Evolutionary conservation across 768 basidiomycete genomes (phyloP).

Genomic region (Calocybe indica): DNA sequence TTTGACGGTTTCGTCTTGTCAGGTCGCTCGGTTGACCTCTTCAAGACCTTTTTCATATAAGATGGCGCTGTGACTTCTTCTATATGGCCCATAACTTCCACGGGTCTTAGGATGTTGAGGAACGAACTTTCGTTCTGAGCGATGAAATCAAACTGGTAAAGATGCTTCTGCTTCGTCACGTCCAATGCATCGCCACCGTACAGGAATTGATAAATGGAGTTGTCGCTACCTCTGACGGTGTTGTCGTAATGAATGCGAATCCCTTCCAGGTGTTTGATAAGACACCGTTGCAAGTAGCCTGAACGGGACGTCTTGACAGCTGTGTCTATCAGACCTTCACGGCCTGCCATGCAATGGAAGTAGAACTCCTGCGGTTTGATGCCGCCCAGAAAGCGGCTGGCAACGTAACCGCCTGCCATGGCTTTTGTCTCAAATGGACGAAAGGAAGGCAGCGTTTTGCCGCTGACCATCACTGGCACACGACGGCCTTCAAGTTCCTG

Average conservation of each 20-base stretch:
- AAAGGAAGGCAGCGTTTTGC: conserved; percentile 97
- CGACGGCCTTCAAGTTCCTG: conserved; percentile 98
- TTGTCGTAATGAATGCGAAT: conserved; percentile 96
- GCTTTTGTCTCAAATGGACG: conserved; percentile 96
- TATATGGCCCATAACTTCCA: conserved; percentile 47
- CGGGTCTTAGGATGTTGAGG: conserved; percentile 64
- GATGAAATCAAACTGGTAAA: conserved; percentile 91
- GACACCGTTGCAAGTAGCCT: conserved; percentile 94
- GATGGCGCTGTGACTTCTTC: conserved; percentile 61
- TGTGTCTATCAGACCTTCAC: conserved; percentile 98
- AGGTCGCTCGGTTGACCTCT: conserved; percentile 49
- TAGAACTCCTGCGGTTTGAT: conserved; percentile 99
- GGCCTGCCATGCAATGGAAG: conserved; percentile 99
- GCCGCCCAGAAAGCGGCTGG: conserved; percentile 97
- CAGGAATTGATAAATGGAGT: conserved; percentile 89
- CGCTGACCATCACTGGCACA: conserved; percentile 98
- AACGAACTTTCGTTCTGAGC: conserved; percentile 81
- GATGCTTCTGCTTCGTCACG: conserved; percentile 95
- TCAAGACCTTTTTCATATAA: conserved; percentile 90
- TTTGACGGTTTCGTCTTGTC: conserved; percentile 37
- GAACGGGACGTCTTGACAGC: conserved; percentile 99
- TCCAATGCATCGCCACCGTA: conserved; percentile 97
- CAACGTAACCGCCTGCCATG: conserved; percentile 96
- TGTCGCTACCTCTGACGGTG: conserved; percentile 93
- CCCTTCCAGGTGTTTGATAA: conserved; percentile 98